Evolutionary conservation across 2,329 filamentous ascomycete species (phyloP).

Genomic region (Colletotrichum higginsianum): DNA sequence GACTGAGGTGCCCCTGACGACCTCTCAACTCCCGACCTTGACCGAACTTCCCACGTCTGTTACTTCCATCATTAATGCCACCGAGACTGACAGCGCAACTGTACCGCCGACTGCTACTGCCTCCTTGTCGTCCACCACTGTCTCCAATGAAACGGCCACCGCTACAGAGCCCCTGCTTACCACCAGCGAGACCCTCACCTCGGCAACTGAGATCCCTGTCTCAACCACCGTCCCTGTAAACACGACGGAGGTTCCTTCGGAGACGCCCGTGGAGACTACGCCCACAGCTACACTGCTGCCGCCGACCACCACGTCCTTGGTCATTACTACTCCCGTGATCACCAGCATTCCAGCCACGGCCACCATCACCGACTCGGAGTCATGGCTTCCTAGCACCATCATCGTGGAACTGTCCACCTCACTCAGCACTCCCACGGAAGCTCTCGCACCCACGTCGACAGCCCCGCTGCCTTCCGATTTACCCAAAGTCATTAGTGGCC

Average conservation of each 20-base stretch:
- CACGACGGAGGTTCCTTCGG: constrained; percentile 33
- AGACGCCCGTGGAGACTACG: constrained; percentile 24
- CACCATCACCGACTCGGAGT: constrained; percentile 59
- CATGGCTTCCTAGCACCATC: constrained; percentile 73
- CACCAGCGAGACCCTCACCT: constrained; percentile 9
- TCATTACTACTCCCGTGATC: constrained; percentile 51
- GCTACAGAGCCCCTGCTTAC: constrained; percentile 6
- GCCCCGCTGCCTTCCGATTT: constrained; percentile 75
- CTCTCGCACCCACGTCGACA: constrained; percentile 58
- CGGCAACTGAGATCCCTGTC: constrained; percentile 22
- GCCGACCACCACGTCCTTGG: constrained; percentile 36
- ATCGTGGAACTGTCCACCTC: constrained; percentile 67
- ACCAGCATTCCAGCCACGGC: constrained; percentile 61
- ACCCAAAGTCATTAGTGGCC: constrained; percentile 83
- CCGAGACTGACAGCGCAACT: constrained; percentile 20
- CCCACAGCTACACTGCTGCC: constrained; percentile 22
- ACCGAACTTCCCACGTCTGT: constrained; percentile 33
- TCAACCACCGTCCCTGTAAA: constrained; percentile 35
- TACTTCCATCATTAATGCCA: constrained; percentile 29
- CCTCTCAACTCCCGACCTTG: constrained; percentile 24
- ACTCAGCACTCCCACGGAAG: constrained; percentile 55
- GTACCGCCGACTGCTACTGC: constrained; percentile 21
- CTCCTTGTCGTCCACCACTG: constrained; percentile 21
- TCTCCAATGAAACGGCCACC: constrained; percentile 31
- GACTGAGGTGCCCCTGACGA: constrained; percentile 22